Evolutionary conservation across 176 grass and related monocot species (phyloP).

Genomic region (Ananas comosus): DNA sequence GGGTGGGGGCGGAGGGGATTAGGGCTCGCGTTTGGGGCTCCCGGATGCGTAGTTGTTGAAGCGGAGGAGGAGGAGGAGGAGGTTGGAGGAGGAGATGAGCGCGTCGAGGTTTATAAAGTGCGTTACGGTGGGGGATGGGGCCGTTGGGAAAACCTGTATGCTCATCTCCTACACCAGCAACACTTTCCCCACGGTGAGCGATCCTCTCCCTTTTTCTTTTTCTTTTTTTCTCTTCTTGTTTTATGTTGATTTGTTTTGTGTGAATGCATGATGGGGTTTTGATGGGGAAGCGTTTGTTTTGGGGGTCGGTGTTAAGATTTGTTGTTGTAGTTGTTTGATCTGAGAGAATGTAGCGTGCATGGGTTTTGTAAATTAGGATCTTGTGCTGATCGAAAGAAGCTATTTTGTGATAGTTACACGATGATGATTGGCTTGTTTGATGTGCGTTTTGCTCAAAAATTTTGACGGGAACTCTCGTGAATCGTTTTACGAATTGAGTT

Average conservation of each 20-base stretch:
- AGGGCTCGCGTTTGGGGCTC: slow-evolving; percentile 2
- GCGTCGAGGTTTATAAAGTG: slow-evolving; percentile 47
- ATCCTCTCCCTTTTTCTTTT: too few relatives aligned
- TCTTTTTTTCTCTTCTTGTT: background rate
- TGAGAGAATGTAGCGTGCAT: background rate
- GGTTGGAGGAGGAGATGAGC: slow-evolving; percentile 25
- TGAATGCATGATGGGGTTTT: background rate
- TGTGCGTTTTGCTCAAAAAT: background rate
- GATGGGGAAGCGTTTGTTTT: background rate
- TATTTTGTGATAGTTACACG: background rate
- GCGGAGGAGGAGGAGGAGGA: slow-evolving; percentile 7
- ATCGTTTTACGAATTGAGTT: background rate
- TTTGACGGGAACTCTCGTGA: background rate
- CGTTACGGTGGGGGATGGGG: slow-evolving; percentile 40
- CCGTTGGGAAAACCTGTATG: slow-evolving; percentile 40
- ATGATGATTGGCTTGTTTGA: background rate
- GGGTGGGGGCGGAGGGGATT: background rate
- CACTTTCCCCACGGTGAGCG: slow-evolving; percentile 29
- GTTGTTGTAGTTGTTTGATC: background rate
- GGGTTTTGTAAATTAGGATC: background rate
- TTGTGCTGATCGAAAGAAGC: background rate
- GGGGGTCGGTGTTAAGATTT: background rate
- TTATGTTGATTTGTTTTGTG: background rate
- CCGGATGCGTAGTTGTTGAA: slow-evolving; percentile 7
- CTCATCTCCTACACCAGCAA: slow-evolving; percentile 45